These are phyloP conservation scores for Geotrichum aggregatum DNA, from an alignment of 1,139 yeast species.

Conservation along the genomic window DNA sequence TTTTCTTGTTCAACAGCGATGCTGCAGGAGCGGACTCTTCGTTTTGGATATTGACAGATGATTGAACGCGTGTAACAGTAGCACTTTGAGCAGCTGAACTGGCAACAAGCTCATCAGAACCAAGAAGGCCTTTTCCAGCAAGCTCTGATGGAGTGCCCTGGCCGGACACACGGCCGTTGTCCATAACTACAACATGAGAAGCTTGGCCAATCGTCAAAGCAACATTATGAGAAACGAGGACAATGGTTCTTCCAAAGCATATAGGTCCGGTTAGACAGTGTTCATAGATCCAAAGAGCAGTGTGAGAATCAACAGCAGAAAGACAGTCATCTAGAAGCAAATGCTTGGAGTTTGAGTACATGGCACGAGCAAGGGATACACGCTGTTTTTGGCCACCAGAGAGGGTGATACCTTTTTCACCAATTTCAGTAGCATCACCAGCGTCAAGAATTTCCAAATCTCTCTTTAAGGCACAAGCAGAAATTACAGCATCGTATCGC, in stretches of 20 bases:
- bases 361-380: constrained; percentile 89
- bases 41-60: constrained; percentile 26
- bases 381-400: constrained; percentile 98
- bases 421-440: constrained; percentile 77
- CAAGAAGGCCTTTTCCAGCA: constrained; percentile 62
- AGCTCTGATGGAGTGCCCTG: constrained; percentile 83
- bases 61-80: constrained; percentile 48
- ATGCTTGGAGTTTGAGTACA: constrained; percentile 80
- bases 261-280: constrained; percentile 83
- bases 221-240: constrained; percentile 89
- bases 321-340: constrained; percentile 87
- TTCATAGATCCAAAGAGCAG: constrained; percentile 91
- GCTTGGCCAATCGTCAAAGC: constrained; percentile 83
- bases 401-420: constrained; percentile 92
- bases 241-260: constrained; percentile 79
- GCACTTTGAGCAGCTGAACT: constrained; percentile 63
- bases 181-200: constrained; percentile 70
- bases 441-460: constrained; percentile 68
- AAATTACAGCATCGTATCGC: constrained; percentile 72
- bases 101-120: constrained; percentile 75
- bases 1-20: constrained; percentile 29
- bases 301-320: constrained; percentile 95
- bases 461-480: constrained; percentile 64
- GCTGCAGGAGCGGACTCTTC: not conserved
- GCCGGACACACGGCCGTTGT: constrained; percentile 71